phyloP scores from a whole-genome alignment of 2,329 filamentous ascomycete species.

The Calonectria montana region DNA sequence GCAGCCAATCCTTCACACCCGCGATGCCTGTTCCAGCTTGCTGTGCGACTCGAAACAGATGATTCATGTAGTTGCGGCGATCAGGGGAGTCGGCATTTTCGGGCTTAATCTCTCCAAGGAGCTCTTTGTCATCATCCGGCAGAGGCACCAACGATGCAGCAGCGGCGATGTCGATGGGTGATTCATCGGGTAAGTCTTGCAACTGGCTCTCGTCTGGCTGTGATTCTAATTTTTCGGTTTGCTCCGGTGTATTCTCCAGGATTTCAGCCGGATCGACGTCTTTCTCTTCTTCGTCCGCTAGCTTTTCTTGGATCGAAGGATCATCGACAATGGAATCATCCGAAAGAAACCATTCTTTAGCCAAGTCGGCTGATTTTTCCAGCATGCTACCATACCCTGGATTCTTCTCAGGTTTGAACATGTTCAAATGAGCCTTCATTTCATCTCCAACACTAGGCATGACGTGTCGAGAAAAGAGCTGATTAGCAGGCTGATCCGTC shows the following conservation, averaged over 20 bases:
- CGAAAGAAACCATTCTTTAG: constrained; percentile 67
- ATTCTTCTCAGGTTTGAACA: constrained; percentile 74
- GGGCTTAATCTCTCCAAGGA: constrained; percentile 44
- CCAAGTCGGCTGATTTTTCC: constrained; percentile 66
- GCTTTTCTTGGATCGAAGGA: constrained; percentile 54
- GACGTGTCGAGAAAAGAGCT: constrained; percentile 63
- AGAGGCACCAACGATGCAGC: constrained; percentile 62
- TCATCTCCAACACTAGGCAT: constrained; percentile 77
- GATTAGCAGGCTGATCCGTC: constrained; percentile 54
- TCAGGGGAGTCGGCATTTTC: constrained; percentile 50
- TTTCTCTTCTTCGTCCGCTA: constrained; percentile 50
- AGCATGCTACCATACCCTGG: constrained; percentile 73
- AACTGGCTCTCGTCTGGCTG: neutral
- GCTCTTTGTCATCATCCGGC: constrained; percentile 53
- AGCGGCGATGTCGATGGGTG: constrained; percentile 64
- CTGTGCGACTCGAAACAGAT: constrained; percentile 62
- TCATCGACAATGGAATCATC: constrained; percentile 60
- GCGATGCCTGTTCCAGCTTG: constrained; percentile 55
- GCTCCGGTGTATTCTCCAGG: constrained; percentile 32
- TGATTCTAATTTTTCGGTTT: constrained; percentile 27
- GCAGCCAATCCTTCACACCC: constrained; percentile 57
- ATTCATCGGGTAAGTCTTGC: constrained; percentile 42
- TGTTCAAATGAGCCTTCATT: constrained; percentile 75
- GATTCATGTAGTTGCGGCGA: constrained; percentile 58
- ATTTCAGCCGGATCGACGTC: constrained; percentile 42